These are phyloP conservation scores for Drechslerella coelobrocha DNA, from an alignment of 2,329 filamentous ascomycete species.

Conservation along the genomic window DNA sequence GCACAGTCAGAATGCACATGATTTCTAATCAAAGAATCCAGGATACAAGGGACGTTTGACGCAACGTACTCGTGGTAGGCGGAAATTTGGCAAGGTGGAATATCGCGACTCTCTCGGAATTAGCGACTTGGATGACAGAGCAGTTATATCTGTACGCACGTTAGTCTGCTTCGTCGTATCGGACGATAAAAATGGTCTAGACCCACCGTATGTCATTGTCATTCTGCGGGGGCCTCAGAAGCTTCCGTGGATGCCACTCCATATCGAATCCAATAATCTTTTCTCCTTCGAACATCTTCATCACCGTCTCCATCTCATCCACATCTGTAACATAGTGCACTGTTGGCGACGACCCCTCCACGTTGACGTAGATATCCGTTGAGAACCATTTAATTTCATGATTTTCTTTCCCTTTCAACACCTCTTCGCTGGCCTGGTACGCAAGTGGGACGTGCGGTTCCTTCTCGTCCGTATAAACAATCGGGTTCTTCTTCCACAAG, in stretches of 20 bases:
- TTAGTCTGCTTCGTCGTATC: constrained; percentile 59
- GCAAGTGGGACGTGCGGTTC: constrained; percentile 12
- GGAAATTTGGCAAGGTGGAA: constrained; percentile 72
- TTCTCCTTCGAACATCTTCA: constrained; percentile 71
- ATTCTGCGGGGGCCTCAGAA: constrained; percentile 46
- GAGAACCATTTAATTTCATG: constrained; percentile 15
- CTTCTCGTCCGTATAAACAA: constrained; percentile 36
- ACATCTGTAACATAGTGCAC: constrained; percentile 79
- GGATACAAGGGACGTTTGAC: constrained; percentile 62
- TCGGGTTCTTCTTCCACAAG: constrained; percentile 37
- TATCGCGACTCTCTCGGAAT: constrained; percentile 75
- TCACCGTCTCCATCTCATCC: constrained; percentile 71
- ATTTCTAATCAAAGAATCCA: constrained; percentile 53
- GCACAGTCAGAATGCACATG: too few relatives aligned
- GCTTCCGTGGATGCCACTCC: constrained; percentile 71
- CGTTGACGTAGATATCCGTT: constrained; percentile 26
- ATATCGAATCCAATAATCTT: constrained; percentile 84
- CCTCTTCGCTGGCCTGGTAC: constrained; percentile 19
- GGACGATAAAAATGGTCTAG: background rate
- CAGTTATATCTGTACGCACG: constrained; percentile 70
- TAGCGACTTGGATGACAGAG: constrained; percentile 82
- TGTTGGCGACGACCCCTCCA: constrained; percentile 62
- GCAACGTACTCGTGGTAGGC: constrained; percentile 22
- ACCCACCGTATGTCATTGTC: constrained; percentile 29
- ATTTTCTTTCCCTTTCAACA: background rate